phyloP scores from a whole-genome alignment of 805 yeast species.

The Candida succiphila region DNA sequence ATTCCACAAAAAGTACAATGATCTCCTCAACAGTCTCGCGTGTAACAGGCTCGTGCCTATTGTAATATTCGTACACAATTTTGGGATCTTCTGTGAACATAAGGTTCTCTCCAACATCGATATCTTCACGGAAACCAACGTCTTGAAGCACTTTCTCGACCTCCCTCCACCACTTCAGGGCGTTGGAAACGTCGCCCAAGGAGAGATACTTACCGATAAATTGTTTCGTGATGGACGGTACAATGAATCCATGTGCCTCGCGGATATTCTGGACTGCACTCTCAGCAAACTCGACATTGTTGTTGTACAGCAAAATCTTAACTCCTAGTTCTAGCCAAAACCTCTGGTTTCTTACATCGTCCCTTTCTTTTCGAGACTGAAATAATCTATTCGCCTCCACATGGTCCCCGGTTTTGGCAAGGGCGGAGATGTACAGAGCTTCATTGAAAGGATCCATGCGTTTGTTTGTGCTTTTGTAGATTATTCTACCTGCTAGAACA shows the following conservation, averaged over 20 bases:
- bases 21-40: conserved; percentile 16
- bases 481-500: conserved; percentile 29
- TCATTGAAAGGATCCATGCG: conserved; percentile 43
- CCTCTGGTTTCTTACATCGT: conserved; percentile 25
- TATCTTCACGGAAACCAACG: conserved; percentile 10
- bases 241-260: conserved; percentile 22
- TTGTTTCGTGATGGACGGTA: conserved; percentile 24
- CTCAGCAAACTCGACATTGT: conserved; percentile 26
- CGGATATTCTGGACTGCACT: conserved; percentile 19
- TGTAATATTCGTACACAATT: conserved; percentile 17
- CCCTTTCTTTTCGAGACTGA: conserved; percentile 22
- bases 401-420: conserved; percentile 23
- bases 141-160: conserved; percentile 13
- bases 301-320: conserved; percentile 25
- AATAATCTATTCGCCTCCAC: conserved; percentile 29
- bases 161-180: conserved; percentile 25
- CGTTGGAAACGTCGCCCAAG: conserved; percentile 15
- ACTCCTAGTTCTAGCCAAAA: conserved; percentile 48
- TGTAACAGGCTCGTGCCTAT: conserved; percentile 18
- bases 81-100: conserved; percentile 9
- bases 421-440: conserved; percentile 35
- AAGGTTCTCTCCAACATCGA: not conserved
- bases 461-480: conserved; percentile 30
- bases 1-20: conserved; percentile 12
- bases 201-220: conserved; percentile 24